Evolutionary conservation across 2,329 filamentous ascomycete species (phyloP).

Genomic region (Penicillium hordei): DNA sequence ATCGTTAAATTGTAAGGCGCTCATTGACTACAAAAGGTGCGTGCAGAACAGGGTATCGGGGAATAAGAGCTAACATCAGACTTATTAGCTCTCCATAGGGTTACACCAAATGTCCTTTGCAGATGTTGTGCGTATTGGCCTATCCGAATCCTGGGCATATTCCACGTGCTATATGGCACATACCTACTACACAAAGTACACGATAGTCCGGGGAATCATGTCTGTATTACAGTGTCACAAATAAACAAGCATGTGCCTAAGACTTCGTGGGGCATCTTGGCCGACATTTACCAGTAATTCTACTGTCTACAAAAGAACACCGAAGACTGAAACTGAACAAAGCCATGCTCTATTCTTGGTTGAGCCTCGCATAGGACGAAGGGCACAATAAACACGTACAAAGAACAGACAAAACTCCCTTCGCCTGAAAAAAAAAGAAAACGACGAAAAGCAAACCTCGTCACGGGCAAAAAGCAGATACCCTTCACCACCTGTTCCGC

Average conservation of each 20-base stretch:
- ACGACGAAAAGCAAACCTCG: slow-evolving; percentile 27
- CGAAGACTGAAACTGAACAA: slow-evolving; percentile 15
- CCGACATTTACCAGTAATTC: not conserved
- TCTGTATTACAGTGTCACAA: not conserved
- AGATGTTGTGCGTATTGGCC: not conserved
- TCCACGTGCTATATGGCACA: not conserved
- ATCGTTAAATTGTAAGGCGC: not conserved
- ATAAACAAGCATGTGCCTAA: not conserved
- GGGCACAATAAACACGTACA: slow-evolving; percentile 31
- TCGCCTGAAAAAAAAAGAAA: slow-evolving; percentile 23
- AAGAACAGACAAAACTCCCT: slow-evolving; percentile 30
- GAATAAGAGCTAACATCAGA: not conserved
- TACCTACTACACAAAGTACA: not conserved
- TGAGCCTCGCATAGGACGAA: slow-evolving; percentile 21
- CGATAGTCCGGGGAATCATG: not conserved
- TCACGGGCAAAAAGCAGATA: slow-evolving; percentile 19
- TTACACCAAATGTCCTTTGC: not conserved
- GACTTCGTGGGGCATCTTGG: too few species aligned
- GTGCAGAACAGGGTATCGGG: not conserved
- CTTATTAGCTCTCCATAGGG: not conserved
- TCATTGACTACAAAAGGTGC: not conserved
- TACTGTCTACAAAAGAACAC: not conserved
- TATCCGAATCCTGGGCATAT: not conserved
- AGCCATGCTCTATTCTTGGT: slow-evolving; percentile 23
- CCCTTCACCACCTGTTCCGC: slow-evolving; percentile 30